These are phyloP conservation scores for Betula pendula DNA, from an alignment of 306 rosid genomes.

Conservation along the genomic window DNA sequence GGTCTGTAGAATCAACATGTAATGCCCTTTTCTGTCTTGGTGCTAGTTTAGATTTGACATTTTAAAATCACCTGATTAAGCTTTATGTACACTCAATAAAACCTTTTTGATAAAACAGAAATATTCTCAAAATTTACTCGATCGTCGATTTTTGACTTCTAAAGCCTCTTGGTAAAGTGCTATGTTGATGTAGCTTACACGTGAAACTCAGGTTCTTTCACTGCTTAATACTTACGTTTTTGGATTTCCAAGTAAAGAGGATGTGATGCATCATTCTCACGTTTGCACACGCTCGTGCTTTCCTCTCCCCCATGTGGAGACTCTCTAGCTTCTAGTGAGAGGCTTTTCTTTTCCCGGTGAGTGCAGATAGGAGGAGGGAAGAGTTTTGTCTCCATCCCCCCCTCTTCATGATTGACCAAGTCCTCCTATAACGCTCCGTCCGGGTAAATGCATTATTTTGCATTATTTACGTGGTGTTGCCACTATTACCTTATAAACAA, in stretches of 20 bases:
- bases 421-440: too few relatives aligned
- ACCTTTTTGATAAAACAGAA: background rate
- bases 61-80: background rate
- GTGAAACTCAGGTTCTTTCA: background rate
- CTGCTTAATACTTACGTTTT: background rate
- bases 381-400: too few relatives aligned
- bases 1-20: background rate
- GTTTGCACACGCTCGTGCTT: too few relatives aligned
- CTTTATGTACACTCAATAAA: background rate
- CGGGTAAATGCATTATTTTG: too few relatives aligned
- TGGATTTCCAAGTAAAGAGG: background rate
- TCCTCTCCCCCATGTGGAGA: too few relatives aligned
- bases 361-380: too few relatives aligned
- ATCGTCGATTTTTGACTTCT: background rate
- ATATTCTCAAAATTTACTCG: background rate
- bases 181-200: background rate
- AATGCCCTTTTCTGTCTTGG: background rate
- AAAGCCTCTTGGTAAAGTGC: too few relatives aligned
- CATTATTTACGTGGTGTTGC: too few relatives aligned
- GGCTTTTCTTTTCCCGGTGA: too few relatives aligned
- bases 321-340: too few relatives aligned
- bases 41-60: background rate
- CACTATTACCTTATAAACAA: too few relatives aligned
- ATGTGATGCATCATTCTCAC: background rate
- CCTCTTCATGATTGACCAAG: too few relatives aligned